These are phyloP conservation scores for Picochlorum sp. DNA, from an alignment of 139 green algal genomes.

Conservation along the genomic window DNA sequence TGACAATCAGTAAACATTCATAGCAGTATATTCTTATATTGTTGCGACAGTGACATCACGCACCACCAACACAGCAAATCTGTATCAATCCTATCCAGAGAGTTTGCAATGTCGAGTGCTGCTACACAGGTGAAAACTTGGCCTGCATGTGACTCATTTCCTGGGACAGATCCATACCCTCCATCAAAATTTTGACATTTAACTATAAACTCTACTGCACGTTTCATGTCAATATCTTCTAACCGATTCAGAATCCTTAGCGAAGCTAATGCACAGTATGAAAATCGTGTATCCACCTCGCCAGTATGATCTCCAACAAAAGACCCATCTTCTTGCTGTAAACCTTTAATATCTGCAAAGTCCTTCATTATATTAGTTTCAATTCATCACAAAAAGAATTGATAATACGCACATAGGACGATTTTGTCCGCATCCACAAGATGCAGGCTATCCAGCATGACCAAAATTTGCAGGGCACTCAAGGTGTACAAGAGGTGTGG, in stretches of 20 bases:
- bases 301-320: conserved; percentile 93
- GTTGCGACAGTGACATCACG: conserved; percentile 21
- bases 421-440: conserved; percentile 62
- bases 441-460: conserved; percentile 72
- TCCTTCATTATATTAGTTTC: background rate
- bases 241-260: conserved; percentile 53
- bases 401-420: conserved; percentile 44
- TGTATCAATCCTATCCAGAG: conserved; percentile 65
- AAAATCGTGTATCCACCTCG: conserved; percentile 95
- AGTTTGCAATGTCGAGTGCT: conserved; percentile 65
- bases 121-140: conserved; percentile 92
- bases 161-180: conserved; percentile 82
- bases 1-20: background rate
- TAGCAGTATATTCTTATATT: background rate
- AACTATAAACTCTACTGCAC: conserved; percentile 66
- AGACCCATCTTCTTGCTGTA: conserved; percentile 86
- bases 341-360: conserved; percentile 50
- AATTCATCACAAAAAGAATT: conserved; percentile 1
- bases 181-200: conserved; percentile 96
- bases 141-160: conserved; percentile 72
- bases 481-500: conserved; percentile 93
- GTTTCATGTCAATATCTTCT: conserved; percentile 56
- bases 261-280: conserved; percentile 82
- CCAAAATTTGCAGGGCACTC: conserved; percentile 90
- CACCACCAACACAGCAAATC: conserved; percentile 94